Evolutionary conservation across 768 basidiomycete genomes (phyloP).

Genomic region (Amanita muscaria): DNA sequence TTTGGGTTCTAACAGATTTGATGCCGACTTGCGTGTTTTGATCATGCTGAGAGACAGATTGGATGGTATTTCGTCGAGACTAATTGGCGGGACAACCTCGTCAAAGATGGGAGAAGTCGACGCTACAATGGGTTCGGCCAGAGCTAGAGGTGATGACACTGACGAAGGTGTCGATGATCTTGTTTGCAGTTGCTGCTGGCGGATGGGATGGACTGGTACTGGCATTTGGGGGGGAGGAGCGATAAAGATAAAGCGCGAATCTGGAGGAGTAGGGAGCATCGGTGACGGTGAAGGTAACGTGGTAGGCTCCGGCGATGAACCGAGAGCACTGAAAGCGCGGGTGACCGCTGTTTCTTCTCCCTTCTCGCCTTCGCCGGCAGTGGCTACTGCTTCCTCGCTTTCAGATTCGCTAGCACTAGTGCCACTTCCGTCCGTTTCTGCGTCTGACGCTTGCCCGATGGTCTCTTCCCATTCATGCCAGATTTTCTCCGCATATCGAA

Average conservation of each 20-base stretch:
- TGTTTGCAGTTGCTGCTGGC: conserved; percentile 51
- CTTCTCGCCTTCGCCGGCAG: conserved; percentile 18
- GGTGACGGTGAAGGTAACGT: conserved; percentile 57
- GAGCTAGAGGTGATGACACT: conserved; percentile 77
- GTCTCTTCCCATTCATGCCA: conserved; percentile 95
- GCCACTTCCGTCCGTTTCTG: conserved; percentile 29
- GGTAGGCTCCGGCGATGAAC: conserved; percentile 54
- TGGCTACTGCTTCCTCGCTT: conserved; percentile 29
- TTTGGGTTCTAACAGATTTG: conserved; percentile 57
- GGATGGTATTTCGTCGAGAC: conserved; percentile 44
- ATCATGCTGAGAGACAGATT: conserved; percentile 30
- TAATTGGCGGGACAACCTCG: conserved; percentile 55
- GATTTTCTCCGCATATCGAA: conserved; percentile 93
- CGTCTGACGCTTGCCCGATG: conserved; percentile 59
- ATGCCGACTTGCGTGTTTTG: conserved; percentile 56
- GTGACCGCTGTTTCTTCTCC: conserved; percentile 8
- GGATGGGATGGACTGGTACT: conserved; percentile 18
- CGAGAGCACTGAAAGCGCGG: conserved; percentile 12
- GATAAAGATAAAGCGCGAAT: conserved; percentile 20
- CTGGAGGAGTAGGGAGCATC: conserved; percentile 23
- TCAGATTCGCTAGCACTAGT: conserved; percentile 44
- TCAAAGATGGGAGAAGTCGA: conserved; percentile 41
- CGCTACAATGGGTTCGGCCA: conserved; percentile 79
- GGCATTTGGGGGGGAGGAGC: conserved; percentile 18
- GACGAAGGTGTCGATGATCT: conserved; percentile 86